Evolutionary conservation across 768 basidiomycete species (phyloP), one percentile per base, ranked within the genome.

Genomic region (Floccularia luteovirens): DNA sequence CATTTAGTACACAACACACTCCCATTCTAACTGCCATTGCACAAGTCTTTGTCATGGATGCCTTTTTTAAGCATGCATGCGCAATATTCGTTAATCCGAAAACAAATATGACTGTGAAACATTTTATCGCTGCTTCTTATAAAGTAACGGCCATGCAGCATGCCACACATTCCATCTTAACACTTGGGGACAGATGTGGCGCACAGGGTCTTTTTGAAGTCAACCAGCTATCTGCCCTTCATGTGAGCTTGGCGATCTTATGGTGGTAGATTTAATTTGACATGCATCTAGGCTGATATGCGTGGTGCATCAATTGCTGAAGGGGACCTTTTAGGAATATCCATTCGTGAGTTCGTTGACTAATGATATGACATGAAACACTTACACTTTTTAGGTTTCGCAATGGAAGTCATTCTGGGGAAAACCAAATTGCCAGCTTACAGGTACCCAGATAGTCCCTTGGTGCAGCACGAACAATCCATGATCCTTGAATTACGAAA

Each of bases 241-340:
- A 62, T 43, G 69, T 66, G 41, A 25, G 59, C 53, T 21, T 14
- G 22, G 38, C 28, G 31, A 3, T 21, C 8, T 14, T 14, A 5
- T n/a, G 14, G 7, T 10, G 35, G 6, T 36, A 11, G 23, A 25
- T 10, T 17, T 22, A 10, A 28, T 24, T 17, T 11, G 11, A 21
- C 8, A 17, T 11, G 22, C 10, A n/a, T 34, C 7, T 39, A 73
- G 68, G 52, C 47, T 32, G 59, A 62, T 8, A 50, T 65, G 38
- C 61, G 67, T 3, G 67, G 68, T 0, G 50, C 53, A 3, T 54
- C 61, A 5, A 68, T 70, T 25, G 68, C 70, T 3, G 70, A 73
- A 51, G 70, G 70, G 17, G 70, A 73, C 43, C 48, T 63, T 17
- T 48, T 70, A 0, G 67, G 49, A 1, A 32, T 71, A 2, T 61